Evolutionary conservation across 352 stramenopile genomes (phyloP), one percentile per base, ranked within the genome.

Genomic region (Phytophthora kernoviae): DNA sequence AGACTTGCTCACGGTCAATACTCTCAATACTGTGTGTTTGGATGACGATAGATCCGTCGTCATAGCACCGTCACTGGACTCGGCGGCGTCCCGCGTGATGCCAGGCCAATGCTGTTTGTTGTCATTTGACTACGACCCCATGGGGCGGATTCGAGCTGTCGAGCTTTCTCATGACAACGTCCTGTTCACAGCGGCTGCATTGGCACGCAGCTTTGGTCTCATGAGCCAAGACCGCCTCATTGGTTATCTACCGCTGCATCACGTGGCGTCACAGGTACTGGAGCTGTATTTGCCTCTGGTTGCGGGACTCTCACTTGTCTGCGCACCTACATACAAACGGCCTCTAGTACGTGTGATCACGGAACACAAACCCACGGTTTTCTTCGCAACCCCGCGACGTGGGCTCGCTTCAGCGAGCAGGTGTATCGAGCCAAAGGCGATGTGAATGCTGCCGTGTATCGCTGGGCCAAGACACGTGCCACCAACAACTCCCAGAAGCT

Each of bases 91-190:
- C 14, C 33, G 44, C 18, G 68, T 88, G 5, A 49, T 67, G 41
- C 72, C 83, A 2, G 66, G 58, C 3, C 68, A 88, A 33, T 77
- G 66, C 56, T 91, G 79, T 36, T 47, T 83, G 32, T 58, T 94
- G 17, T 54, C 72, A 4, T 94, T 94, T 34, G 79, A 73, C 15
- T 91, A 91, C 54, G 81, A 94, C 52, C 61, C 61, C 10, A 22
- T 55, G 0, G 84, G 84, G 1, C 40, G 51, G 4, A 65, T 92
- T 30, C 79, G 79, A 20, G 82, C 68, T 8, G 71, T 68, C 2
- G 78, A 79, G 33, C 42, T 95, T 0, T 90, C 84, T n/a, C 86
- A 95, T 48, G 84, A 95, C 70, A 95, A 95, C 32, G 73, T 90
- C 9, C 70, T 95, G 42, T 95, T 93, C 58, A 92, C 86, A 7